Evolutionary conservation across 768 basidiomycete species (phyloP).

Genomic region (Mycena polygramma): DNA sequence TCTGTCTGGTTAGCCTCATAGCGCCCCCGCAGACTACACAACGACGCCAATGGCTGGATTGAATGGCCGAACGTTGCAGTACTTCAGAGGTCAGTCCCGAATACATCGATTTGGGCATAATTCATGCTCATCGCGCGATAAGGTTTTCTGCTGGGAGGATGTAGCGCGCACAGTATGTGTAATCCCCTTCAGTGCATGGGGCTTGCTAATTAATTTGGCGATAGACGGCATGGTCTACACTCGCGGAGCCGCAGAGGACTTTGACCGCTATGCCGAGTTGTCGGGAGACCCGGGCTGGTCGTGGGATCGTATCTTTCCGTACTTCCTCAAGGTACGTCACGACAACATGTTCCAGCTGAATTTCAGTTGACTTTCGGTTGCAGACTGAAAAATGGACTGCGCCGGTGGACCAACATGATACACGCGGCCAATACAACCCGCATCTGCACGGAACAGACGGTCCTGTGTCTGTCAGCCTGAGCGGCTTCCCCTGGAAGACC

Average conservation of each 20-base stretch:
- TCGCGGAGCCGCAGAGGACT: conserved; percentile 46
- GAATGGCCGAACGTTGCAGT: not conserved
- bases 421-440: conserved; percentile 48
- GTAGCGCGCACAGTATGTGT: conserved; percentile 19
- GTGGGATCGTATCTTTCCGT: conserved; percentile 44
- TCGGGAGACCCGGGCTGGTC: conserved; percentile 47
- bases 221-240: conserved; percentile 37
- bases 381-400: conserved; percentile 52
- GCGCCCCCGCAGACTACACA: conserved; percentile 11
- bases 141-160: conserved; percentile 27
- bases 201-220: not conserved
- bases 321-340: conserved; percentile 41
- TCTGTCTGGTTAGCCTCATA: not conserved
- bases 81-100: conserved; percentile 1
- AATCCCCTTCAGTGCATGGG: not conserved
- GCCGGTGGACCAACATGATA: conserved; percentile 54
- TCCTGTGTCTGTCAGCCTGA: conserved; percentile 45
- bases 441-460: conserved; percentile 51
- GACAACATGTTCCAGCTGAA: not conserved
- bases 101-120: no score
- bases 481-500: conserved; percentile 39
- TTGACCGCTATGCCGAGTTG: conserved; percentile 40
- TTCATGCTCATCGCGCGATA: not conserved
- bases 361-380: not conserved
- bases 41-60: not conserved